Conservation (phyloP, 108 stramenopile species). For the Pseudonitzschia pungens region DNA sequence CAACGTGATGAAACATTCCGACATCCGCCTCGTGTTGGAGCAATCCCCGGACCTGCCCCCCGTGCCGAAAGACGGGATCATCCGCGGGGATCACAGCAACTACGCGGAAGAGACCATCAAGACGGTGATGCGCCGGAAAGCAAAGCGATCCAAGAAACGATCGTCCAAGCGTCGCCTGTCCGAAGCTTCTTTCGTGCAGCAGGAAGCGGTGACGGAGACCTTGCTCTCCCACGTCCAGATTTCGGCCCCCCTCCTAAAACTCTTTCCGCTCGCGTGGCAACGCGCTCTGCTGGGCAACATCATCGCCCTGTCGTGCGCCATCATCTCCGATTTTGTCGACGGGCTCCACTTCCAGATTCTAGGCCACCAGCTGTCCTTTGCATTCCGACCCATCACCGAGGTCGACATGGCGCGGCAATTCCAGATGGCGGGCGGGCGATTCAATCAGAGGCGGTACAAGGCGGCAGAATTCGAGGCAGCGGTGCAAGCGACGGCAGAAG, state of each 20-base stretch:
- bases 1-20: slow-evolving; percentile 82
- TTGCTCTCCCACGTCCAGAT: slow-evolving; percentile 86
- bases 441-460: slow-evolving; percentile 57
- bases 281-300: slow-evolving; percentile 86
- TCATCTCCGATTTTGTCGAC: slow-evolving; percentile 83
- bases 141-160: slow-evolving; percentile 45
- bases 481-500: slow-evolving; percentile 76
- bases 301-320: slow-evolving; percentile 70
- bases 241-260: slow-evolving; percentile 80
- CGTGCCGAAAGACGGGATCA: slow-evolving; percentile 41
- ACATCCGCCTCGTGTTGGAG: slow-evolving; percentile 78
- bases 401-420: slow-evolving; percentile 74
- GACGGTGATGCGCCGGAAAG: slow-evolving; percentile 57
- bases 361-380: slow-evolving; percentile 76
- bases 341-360: slow-evolving; percentile 82
- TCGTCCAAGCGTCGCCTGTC: slow-evolving; percentile 22
- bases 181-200: slow-evolving; percentile 74
- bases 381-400: slow-evolving; percentile 86
- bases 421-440: slow-evolving; percentile 52
- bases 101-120: slow-evolving; percentile 68
- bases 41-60: slow-evolving; percentile 77
- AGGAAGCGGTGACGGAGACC: slow-evolving; percentile 82
- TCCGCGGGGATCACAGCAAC: slow-evolving; percentile 30
- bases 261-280: slow-evolving; percentile 88
- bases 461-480: slow-evolving; percentile 85